Conservation (phyloP, 306 rosid genomes). For the Datisca glomerata region DNA sequence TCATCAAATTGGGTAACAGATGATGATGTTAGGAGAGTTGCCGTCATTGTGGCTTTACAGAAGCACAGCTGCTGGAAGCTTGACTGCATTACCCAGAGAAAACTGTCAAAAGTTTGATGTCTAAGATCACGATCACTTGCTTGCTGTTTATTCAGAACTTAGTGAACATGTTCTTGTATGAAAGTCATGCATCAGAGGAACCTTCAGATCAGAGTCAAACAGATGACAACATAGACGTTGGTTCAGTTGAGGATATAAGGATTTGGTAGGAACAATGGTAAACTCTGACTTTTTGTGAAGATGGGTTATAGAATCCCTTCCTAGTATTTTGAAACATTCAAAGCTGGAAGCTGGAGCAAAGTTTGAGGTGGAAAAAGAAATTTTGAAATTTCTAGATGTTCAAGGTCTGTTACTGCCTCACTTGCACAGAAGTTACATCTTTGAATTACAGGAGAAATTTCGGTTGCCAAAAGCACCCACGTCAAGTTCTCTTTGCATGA, state of each 20-base stretch:
- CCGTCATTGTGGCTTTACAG: conserved; percentile 81
- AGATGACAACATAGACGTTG: conserved; percentile 90
- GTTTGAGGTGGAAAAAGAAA: conserved; percentile 57
- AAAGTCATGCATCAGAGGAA: conserved; percentile 64
- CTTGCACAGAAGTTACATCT: conserved; percentile 89
- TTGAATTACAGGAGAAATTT: conserved; percentile 78
- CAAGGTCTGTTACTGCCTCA: conserved; percentile 90
- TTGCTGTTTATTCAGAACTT: conserved; percentile 78
- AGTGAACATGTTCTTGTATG: conserved; percentile 69
- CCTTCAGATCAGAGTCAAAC: conserved; percentile 99
- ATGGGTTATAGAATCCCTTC: conserved; percentile 89
- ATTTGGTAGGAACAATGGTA: conserved; percentile 38
- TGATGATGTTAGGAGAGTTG: conserved; percentile 72
- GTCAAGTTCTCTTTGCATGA: conserved; percentile 68
- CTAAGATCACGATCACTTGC: conserved; percentile 82
- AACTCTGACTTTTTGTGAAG: conserved; percentile 69
- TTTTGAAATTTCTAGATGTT: conserved; percentile 81
- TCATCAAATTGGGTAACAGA: conserved; percentile 65
- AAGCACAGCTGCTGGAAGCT: conserved; percentile 85
- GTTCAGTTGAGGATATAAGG: conserved; percentile 79
- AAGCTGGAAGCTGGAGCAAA: conserved; percentile 60
- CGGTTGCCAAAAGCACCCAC: conserved; percentile 92
- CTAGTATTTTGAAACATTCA: conserved; percentile 55
- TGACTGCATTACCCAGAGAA: conserved; percentile 54
- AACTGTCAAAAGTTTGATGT: conserved; percentile 65